These are phyloP conservation scores for Colletotrichum karsti DNA, from an alignment of 2,329 filamentous ascomycete genomes.

Conservation along the genomic window DNA sequence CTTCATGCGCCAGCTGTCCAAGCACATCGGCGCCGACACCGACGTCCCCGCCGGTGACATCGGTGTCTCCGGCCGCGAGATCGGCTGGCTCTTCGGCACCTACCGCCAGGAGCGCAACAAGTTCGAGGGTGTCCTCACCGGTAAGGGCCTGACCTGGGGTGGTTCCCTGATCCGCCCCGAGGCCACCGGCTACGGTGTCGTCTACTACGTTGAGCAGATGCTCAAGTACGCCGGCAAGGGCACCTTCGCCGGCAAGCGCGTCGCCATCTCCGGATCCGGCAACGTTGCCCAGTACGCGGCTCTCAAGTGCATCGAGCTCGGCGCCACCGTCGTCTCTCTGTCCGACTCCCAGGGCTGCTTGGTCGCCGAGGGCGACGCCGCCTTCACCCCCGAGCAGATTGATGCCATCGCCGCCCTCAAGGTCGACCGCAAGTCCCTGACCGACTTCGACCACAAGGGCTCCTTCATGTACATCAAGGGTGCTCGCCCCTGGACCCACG, in stretches of 20 bases:
- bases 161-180: slow-evolving; percentile 94
- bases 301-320: slow-evolving; percentile 95
- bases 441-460: slow-evolving; percentile 70
- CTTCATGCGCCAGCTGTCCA: slow-evolving; percentile 96
- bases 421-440: slow-evolving; percentile 84
- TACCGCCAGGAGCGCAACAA: slow-evolving; percentile 89
- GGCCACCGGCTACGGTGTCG: slow-evolving; percentile 94
- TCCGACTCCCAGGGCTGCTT: slow-evolving; percentile 91
- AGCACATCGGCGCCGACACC: slow-evolving; percentile 95
- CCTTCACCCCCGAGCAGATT: slow-evolving; percentile 84
- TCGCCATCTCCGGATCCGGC: slow-evolving; percentile 94
- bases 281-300: slow-evolving; percentile 99
- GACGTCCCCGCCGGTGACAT: slow-evolving; percentile 98
- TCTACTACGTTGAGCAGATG: slow-evolving; percentile 98
- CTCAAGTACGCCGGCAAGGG: slow-evolving; percentile 90
- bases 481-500: slow-evolving; percentile 90
- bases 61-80: slow-evolving; percentile 89
- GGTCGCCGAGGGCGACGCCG: slow-evolving; percentile 74
- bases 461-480: slow-evolving; percentile 89
- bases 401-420: slow-evolving; percentile 84
- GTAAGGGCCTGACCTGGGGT: slow-evolving; percentile 94
- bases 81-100: slow-evolving; percentile 93
- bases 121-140: slow-evolving; percentile 96
- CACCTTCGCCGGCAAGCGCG: slow-evolving; percentile 88
- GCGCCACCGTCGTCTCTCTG: slow-evolving; percentile 89